These are phyloP conservation scores for Cupressus sempervirens DNA, from an alignment of 75 land plant species.

Conservation along the genomic window DNA sequence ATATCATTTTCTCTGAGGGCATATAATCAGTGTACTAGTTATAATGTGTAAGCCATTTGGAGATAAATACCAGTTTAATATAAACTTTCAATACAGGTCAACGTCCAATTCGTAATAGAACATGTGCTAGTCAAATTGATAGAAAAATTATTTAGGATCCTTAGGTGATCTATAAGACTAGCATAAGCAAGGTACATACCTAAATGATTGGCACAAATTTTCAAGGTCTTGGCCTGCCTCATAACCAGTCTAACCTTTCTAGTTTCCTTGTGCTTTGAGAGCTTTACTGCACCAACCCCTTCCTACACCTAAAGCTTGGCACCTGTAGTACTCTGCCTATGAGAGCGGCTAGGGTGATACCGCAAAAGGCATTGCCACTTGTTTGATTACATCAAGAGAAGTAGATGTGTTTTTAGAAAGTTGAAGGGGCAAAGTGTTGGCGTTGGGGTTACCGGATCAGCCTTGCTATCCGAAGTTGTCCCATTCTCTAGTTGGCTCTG, in stretches of 20 bases:
- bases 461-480: slow-evolving; percentile 9
- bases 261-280: slow-evolving; percentile 77
- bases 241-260: slow-evolving; percentile 78
- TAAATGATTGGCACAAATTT: slow-evolving; percentile 94
- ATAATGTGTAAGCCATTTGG: not conserved
- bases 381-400: slow-evolving; percentile 20
- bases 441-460: slow-evolving; percentile 54
- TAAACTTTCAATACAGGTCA: not conserved
- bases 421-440: slow-evolving; percentile 48
- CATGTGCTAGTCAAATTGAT: not conserved
- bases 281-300: slow-evolving; percentile 79
- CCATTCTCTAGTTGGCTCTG: slow-evolving; percentile 18
- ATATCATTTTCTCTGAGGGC: not conserved
- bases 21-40: not conserved
- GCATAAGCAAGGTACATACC: slow-evolving; percentile 30
- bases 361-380: not conserved
- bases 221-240: slow-evolving; percentile 87
- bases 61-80: not conserved
- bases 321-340: no score
- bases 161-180: not conserved
- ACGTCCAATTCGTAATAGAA: not conserved
- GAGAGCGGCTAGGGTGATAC: slow-evolving; percentile 17
- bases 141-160: not conserved
- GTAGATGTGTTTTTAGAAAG: slow-evolving; percentile 19
- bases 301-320: no score